Evolutionary conservation across 352 stramenopile species (phyloP), one percentile per base, ranked within the genome.

Genomic region (Phytophthora cajani): DNA sequence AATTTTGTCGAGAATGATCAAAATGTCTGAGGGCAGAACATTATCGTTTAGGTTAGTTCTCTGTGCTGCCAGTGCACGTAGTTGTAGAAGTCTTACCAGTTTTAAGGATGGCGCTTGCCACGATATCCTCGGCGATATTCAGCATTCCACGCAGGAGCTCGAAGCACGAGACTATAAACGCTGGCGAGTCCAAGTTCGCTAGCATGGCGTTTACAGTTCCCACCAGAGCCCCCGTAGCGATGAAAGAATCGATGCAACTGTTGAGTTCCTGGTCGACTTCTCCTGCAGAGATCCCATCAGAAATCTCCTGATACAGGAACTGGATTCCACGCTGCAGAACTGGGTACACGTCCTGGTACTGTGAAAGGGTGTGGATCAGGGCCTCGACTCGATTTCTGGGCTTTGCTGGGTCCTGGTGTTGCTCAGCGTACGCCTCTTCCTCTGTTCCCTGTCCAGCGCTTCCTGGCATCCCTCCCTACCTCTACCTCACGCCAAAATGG

Each of bases 271-370:
- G 5, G 11, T 47, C 30, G 27, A 47, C 50, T 19, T 33, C 33
- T 25, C 50, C 33, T 25, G 23, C 19, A 9, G 12, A n/a, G 3
- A 10, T n/a, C 17, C 11, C 32, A 52, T 46, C 30, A 8, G n/a
- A 57, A 27, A 70, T 17, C 27, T 71, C 62, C 38, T 62, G 55
- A 7, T 53, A 51, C 10, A 87, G 52, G 19, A 77, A 64, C 46
- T 79, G 67, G 6, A 82, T 47, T 1, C 62, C 72, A 30, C 63
- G 69, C 17, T 69, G 38, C 7, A 80, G 38, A 49, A 82, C 67
- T 11, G 77, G 49, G 42, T 73, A 76, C 2, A 82, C 71, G 27
- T 77, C 65, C 27, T 77, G 60, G 58, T 79, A 81, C 40, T 69
- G 67, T 40, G 38, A 69, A 40, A 85, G 62, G 1, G 78, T 53